Conservation (phyloP, 305 asterid genomes). For the Ilex paraguariensis region DNA sequence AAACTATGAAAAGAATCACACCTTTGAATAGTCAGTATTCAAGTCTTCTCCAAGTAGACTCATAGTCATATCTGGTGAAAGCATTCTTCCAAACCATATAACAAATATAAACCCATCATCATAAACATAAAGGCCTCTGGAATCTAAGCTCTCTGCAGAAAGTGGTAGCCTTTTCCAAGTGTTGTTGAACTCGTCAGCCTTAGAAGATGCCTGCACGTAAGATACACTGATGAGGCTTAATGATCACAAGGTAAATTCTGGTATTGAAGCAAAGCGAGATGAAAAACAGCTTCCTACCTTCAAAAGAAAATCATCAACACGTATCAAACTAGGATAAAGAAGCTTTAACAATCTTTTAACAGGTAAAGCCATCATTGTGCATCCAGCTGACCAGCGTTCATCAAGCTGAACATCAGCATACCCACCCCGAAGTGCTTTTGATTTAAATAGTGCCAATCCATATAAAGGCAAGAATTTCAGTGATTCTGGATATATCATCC, state of each 20-base stretch:
- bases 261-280: too few relatives aligned
- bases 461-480: constrained; percentile 14
- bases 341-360: constrained; percentile 17
- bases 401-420: constrained; percentile 15
- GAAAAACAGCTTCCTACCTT: constrained; percentile 2
- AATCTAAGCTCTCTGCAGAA: constrained; percentile 18
- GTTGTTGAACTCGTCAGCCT: constrained; percentile 1
- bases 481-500: constrained; percentile 15
- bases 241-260: too few relatives aligned
- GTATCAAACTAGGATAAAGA: constrained; percentile 16
- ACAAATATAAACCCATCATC: constrained; percentile 18
- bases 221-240: background rate
- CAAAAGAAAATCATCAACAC: constrained; percentile 13
- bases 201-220: constrained; percentile 12
- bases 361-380: constrained; percentile 13
- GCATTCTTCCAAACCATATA: constrained; percentile 14
- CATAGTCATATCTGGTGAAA: constrained; percentile 8
- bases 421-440: constrained; percentile 7
- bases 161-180: constrained; percentile 13
- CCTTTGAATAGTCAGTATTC: constrained; percentile 12
- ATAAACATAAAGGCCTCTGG: constrained; percentile 14
- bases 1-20: background rate
- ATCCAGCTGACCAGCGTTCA: constrained; percentile 14
- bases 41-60: constrained; percentile 15
- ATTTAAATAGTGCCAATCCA: constrained; percentile 13